Percentiles rank a stretch among this genome's conserved stretches.
These are phyloP conservation scores for Phlebopus sp. DNA, from an alignment of 1,284 basidiomycete genomes.

Conservation along the genomic window DNA sequence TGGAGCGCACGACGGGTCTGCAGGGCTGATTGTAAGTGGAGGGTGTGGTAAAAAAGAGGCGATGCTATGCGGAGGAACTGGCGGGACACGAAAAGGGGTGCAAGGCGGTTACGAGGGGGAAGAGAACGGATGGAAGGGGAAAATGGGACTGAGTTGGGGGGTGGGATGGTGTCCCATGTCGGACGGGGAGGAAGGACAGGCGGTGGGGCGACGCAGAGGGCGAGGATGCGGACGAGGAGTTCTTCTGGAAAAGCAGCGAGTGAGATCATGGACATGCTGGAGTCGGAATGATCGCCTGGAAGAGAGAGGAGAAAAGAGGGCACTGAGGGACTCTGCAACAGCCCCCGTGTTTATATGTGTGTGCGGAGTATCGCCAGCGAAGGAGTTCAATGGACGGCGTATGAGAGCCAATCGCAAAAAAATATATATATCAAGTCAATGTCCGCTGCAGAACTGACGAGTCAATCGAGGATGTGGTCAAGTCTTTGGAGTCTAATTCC, in stretches of 20 bases:
- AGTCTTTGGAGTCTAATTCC: too few relatives aligned
- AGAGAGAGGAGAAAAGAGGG: slow-evolving; percentile 9
- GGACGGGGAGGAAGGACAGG: slow-evolving; percentile 24
- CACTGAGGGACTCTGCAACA: too few relatives aligned
- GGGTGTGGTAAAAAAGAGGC: slow-evolving; percentile 49
- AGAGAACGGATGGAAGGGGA: not conserved
- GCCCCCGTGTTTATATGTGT: too few relatives aligned
- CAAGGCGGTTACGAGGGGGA: slow-evolving; percentile 23
- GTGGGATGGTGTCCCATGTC: slow-evolving; percentile 29
- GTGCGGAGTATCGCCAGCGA: too few relatives aligned
- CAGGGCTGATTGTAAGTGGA: slow-evolving; percentile 38
- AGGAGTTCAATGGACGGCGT: too few relatives aligned
- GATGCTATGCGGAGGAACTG: slow-evolving; percentile 51
- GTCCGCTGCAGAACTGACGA: too few relatives aligned
- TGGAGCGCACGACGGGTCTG: slow-evolving; percentile 40
- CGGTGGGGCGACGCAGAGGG: slow-evolving; percentile 34
- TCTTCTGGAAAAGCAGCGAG: slow-evolving; percentile 53
- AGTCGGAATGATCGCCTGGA: too few relatives aligned
- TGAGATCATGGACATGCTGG: slow-evolving; percentile 3
- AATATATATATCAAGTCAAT: too few relatives aligned
- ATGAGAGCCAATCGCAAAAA: too few relatives aligned
- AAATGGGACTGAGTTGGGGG: not conserved
- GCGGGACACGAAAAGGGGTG: slow-evolving; percentile 47
- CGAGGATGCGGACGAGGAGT: slow-evolving; percentile 50
- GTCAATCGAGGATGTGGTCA: too few relatives aligned